A percentile compares a stretch with the other conserved stretches of the same genome.
Evolutionary conservation across 208 protist genomes (phyloP).

Genomic region (Naegleria lovaniensis): DNA sequence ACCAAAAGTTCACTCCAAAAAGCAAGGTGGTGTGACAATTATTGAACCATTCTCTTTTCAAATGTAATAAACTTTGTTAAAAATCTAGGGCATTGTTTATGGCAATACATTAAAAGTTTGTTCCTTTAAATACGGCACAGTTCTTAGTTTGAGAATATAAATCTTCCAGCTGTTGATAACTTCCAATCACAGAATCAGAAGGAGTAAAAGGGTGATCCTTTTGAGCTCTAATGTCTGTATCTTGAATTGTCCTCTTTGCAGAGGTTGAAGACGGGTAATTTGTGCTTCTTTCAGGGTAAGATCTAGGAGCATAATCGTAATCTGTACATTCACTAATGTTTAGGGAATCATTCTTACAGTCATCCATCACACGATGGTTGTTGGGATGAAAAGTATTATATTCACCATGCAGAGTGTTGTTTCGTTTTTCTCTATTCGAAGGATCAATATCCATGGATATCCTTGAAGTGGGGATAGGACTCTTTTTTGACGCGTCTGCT

Average conservation of each 20-base stretch:
- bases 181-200: not conserved
- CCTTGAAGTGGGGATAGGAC: too few species aligned
- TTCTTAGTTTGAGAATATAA: not conserved
- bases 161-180: not conserved
- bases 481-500: not conserved
- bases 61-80: not conserved
- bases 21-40: not conserved
- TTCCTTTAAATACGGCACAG: not conserved
- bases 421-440: not conserved
- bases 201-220: not conserved
- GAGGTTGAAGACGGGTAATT: too few species aligned
- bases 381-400: not conserved
- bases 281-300: not conserved
- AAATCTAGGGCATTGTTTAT: not conserved
- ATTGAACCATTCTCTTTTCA: not conserved
- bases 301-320: not conserved
- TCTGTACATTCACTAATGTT: not conserved
- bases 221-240: not conserved
- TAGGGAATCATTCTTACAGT: not conserved
- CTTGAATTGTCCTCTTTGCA: not conserved
- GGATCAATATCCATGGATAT: not conserved
- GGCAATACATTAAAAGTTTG: not conserved
- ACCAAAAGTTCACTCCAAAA: not conserved
- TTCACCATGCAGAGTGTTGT: not conserved
- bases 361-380: not conserved